Percentiles rank a stretch among this genome's conserved stretches.
Conservation (phyloP, 495 filamentous ascomycete genomes). For the Bacidia gigantensis region DNA sequence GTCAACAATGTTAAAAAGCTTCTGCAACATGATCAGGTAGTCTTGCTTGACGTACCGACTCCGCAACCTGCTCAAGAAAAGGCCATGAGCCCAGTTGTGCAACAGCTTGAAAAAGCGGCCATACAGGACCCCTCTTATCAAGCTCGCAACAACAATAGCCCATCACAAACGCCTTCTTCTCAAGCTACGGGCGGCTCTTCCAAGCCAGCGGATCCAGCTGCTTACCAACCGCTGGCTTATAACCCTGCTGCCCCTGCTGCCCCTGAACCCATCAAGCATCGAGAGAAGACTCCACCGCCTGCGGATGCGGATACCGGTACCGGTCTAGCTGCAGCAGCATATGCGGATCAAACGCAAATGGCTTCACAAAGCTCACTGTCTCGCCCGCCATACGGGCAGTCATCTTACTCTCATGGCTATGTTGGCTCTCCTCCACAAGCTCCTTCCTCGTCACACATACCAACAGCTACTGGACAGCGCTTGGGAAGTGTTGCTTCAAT, state of each 20-base stretch:
- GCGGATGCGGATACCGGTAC: slow-evolving; percentile 56
- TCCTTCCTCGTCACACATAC: slow-evolving; percentile 21
- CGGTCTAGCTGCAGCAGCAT: slow-evolving; percentile 54
- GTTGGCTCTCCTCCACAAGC: slow-evolving; percentile 27
- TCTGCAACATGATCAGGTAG: slow-evolving; percentile 45
- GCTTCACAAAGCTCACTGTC: slow-evolving; percentile 18
- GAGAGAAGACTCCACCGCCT: slow-evolving; percentile 83
- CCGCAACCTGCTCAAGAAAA: slow-evolving; percentile 33
- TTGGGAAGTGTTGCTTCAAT: slow-evolving; percentile 23
- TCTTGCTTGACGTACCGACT: slow-evolving; percentile 39
- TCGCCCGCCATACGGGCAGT: slow-evolving; percentile 17
- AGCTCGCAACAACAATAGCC: slow-evolving; percentile 38
- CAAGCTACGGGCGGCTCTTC: slow-evolving; percentile 11
- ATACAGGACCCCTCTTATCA: slow-evolving; percentile 50
- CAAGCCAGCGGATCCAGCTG: slow-evolving; percentile 27
- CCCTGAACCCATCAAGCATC: slow-evolving; percentile 66
- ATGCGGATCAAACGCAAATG: slow-evolving; percentile 42
- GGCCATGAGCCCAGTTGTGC: slow-evolving; percentile 64
- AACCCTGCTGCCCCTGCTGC: slow-evolving; percentile 82
- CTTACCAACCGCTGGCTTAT: slow-evolving; percentile 65
- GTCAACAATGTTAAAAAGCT: slow-evolving; percentile 49
- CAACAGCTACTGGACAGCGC: slow-evolving; percentile 16
- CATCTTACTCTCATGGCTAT: slow-evolving; percentile 19
- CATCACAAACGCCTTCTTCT: slow-evolving; percentile 10
- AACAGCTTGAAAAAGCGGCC: slow-evolving; percentile 69